Evolutionary conservation across 192 early-diverging fungal species (phyloP).

Genomic region (Podila clonocystis): DNA sequence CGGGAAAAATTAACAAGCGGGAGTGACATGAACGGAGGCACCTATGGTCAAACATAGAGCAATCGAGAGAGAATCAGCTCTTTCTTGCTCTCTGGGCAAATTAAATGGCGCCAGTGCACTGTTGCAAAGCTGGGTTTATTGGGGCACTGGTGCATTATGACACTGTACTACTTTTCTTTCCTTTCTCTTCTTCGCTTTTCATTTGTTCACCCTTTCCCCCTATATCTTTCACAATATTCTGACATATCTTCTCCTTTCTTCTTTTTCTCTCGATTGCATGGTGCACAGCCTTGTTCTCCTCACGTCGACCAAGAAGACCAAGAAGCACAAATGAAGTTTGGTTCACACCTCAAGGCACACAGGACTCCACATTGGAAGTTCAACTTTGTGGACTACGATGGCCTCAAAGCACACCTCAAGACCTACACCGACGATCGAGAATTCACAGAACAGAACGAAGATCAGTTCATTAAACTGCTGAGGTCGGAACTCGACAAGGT

Average conservation of each 20-base stretch:
- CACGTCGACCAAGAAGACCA: background rate
- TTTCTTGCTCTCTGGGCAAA: no score
- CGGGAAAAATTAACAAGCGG: no score
- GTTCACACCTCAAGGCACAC: slow-evolving; percentile 73
- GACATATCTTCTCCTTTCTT: background rate
- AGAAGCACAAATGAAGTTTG: slow-evolving; percentile 84
- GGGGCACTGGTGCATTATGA: no score
- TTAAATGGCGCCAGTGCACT: no score
- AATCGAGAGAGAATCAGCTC: no score
- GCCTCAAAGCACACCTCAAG: slow-evolving; percentile 83
- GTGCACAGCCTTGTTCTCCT: background rate
- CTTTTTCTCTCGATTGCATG: background rate
- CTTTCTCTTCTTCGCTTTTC: background rate
- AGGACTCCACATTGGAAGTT: slow-evolving; percentile 81
- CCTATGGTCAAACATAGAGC: no score
- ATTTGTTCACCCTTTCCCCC: background rate
- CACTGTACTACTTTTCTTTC: no score
- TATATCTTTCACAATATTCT: background rate
- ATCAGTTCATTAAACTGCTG: slow-evolving; percentile 88
- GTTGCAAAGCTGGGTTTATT: no score
- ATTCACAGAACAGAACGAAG: slow-evolving; percentile 87
- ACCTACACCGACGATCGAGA: slow-evolving; percentile 65
- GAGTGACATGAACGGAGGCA: no score
- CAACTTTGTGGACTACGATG: slow-evolving; percentile 82
- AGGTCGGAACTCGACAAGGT: slow-evolving; percentile 92